Conservation (phyloP, 257 asterid genomes). For the Linaria vulgaris region DNA sequence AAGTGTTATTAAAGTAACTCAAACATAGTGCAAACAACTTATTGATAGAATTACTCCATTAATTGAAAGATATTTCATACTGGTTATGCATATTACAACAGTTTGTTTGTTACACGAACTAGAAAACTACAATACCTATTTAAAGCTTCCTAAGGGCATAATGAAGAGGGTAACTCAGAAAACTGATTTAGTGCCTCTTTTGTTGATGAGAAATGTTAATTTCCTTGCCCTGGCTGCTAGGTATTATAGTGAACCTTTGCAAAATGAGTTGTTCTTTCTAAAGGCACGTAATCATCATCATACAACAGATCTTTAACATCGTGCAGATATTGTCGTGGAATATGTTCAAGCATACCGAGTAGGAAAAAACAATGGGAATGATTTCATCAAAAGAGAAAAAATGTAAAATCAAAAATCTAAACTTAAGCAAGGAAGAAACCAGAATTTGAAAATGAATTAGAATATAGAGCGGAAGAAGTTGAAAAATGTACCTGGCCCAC, state of each 20-base stretch:
- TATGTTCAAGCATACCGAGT: background rate
- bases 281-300: slow-evolving; percentile 12
- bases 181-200: background rate
- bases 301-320: background rate
- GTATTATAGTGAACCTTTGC: slow-evolving; percentile 6
- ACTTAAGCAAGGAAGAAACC: slow-evolving; percentile 1
- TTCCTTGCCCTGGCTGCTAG: slow-evolving; percentile 3
- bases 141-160: slow-evolving; percentile 3
- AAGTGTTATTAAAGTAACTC: no score
- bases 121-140: background rate
- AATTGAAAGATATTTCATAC: background rate
- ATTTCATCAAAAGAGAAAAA: background rate
- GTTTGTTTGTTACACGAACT: slow-evolving; percentile 13
- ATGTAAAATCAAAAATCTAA: background rate
- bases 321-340: slow-evolving; percentile 3
- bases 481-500: slow-evolving; percentile 77
- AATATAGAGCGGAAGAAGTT: slow-evolving; percentile 19
- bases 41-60: no score
- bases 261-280: slow-evolving; percentile 13
- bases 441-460: slow-evolving; percentile 8
- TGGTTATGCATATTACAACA: slow-evolving; percentile 10
- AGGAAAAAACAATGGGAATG: background rate
- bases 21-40: no score
- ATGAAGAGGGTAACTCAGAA: background rate
- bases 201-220: background rate